A percentile compares a stretch with the other conserved stretches of the same genome.
These are phyloP conservation scores for Coemansia biformis DNA, from an alignment of 192 early-diverging fungal species.

Conservation along the genomic window DNA sequence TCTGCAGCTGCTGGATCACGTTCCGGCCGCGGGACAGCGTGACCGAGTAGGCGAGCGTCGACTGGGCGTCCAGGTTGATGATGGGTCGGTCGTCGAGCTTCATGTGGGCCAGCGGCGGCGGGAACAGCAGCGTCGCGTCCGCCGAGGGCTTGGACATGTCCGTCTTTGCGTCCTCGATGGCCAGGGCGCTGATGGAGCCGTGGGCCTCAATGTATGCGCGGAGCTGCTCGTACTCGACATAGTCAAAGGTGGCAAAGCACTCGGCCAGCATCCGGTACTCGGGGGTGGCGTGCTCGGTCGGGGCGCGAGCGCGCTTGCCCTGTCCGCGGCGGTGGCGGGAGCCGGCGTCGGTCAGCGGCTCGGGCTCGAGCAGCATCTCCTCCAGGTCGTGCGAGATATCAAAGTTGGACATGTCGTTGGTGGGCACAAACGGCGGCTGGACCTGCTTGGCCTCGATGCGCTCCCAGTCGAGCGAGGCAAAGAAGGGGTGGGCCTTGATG, in stretches of 20 bases:
- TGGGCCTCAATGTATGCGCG: constrained; percentile 56
- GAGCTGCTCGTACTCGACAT: constrained; percentile 72
- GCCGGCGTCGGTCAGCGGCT: constrained; percentile 68
- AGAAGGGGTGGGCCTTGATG: constrained; percentile 75
- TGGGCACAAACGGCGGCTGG: constrained; percentile 77
- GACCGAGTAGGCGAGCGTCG: constrained; percentile 14
- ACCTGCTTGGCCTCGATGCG: constrained; percentile 65
- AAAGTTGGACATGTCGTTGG: constrained; percentile 86
- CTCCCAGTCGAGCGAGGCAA: constrained; percentile 71
- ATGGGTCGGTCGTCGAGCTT: constrained; percentile 36
- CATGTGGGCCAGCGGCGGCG: constrained; percentile 11
- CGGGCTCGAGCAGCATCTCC: constrained; percentile 94
- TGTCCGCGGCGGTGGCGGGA: constrained; percentile 65
- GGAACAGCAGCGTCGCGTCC: neutral
- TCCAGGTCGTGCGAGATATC: constrained; percentile 95
- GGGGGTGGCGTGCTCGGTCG: constrained; percentile 26
- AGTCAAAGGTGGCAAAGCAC: constrained; percentile 76
- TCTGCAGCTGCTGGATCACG: constrained; percentile 18
- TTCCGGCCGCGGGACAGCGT: constrained; percentile 18
- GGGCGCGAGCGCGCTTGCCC: constrained; percentile 32
- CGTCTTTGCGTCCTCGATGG: constrained; percentile 22
- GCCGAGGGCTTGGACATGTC: neutral
- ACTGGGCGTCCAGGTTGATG: constrained; percentile 19
- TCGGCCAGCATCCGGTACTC: constrained; percentile 69
- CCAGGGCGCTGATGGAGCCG: constrained; percentile 36